phyloP scores from a whole-genome alignment of 306 rosid species.

The Corylus heterophylla region DNA sequence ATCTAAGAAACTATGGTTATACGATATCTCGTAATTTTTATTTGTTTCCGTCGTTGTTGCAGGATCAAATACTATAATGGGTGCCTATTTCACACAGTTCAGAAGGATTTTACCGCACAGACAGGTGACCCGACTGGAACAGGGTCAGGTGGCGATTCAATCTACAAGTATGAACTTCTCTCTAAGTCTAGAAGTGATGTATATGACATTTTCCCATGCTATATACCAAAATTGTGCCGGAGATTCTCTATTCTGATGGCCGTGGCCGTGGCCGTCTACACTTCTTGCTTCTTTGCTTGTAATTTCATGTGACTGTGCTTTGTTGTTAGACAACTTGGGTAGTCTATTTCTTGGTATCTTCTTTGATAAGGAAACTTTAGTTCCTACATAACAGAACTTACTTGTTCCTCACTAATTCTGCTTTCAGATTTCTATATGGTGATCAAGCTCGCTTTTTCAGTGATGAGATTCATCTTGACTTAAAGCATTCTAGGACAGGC shows the following conservation, averaged over 20 bases:
- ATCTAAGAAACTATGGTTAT: neutral
- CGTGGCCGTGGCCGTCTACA: neutral
- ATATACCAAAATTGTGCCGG: neutral
- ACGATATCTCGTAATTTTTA: neutral
- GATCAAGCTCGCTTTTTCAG: slow-evolving; percentile 92
- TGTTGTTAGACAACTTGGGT: neutral
- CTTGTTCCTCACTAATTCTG: neutral
- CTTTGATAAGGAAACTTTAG: neutral
- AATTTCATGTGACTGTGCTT: neutral
- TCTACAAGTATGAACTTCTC: slow-evolving; percentile 58
- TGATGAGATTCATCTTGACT: slow-evolving; percentile 81
- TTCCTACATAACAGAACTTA: neutral
- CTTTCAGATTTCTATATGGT: slow-evolving; percentile 79
- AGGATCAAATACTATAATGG: slow-evolving; percentile 90
- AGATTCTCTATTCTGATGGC: neutral
- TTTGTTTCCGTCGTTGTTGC: slow-evolving; percentile 25
- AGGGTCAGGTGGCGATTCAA: slow-evolving; percentile 72
- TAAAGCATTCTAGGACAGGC: slow-evolving; percentile 90
- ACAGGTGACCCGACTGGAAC: slow-evolving; percentile 91
- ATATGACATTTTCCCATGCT: neutral
- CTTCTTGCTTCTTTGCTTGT: slow-evolving; percentile 1
- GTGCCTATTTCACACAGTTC: slow-evolving; percentile 78
- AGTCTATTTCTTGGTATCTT: neutral
- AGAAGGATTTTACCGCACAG: slow-evolving; percentile 95
- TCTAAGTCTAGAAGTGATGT: neutral